These are phyloP conservation scores for Rhodosporidiobolus sp. DNA, from an alignment of 768 basidiomycete genomes.

Conservation along the genomic window DNA sequence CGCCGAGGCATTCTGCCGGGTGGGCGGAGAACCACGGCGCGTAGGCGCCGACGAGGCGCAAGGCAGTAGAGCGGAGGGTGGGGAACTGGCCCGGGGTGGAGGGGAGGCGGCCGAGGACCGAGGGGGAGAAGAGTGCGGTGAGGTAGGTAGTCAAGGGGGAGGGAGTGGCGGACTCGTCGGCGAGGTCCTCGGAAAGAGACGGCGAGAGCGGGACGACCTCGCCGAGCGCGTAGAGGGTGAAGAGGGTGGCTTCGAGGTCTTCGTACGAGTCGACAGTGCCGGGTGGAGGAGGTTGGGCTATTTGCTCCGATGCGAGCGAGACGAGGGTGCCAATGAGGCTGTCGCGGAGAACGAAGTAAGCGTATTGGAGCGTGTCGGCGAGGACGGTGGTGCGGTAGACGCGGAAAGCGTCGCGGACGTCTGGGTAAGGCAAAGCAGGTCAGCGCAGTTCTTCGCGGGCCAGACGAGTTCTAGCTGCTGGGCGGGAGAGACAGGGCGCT, in stretches of 20 bases:
- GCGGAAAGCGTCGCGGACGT: constrained; percentile 38
- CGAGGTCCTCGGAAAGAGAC: constrained; percentile 25
- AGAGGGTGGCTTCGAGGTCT: constrained; percentile 51
- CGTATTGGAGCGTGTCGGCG: constrained; percentile 41
- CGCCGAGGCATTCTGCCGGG: constrained; percentile 50
- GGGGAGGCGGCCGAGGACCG: constrained; percentile 63
- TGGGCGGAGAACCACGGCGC: constrained; percentile 43
- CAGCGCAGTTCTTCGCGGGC: too few relatives aligned
- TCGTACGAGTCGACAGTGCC: constrained; percentile 28
- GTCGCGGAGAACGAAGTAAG: constrained; percentile 51
- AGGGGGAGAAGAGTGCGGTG: constrained; percentile 60
- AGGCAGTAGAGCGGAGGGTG: constrained; percentile 51
- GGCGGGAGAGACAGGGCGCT: too few relatives aligned
- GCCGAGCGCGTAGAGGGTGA: constrained; percentile 48
- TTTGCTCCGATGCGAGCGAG: constrained; percentile 36
- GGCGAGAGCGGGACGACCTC: constrained; percentile 52
- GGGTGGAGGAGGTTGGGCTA: constrained; percentile 30
- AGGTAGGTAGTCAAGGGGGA: constrained; percentile 60
- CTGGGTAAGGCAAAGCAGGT: constrained; percentile 5
- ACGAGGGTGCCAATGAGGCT: constrained; percentile 48
- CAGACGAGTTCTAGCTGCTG: too few relatives aligned
- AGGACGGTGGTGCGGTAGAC: constrained; percentile 34
- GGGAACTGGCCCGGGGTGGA: constrained; percentile 60
- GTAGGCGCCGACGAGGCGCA: constrained; percentile 49
- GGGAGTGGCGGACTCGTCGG: constrained; percentile 44